A percentile compares a stretch with the other conserved stretches of the same genome.
Conservation (phyloP, 805 yeast genomes). For the Pichia exigua region DNA sequence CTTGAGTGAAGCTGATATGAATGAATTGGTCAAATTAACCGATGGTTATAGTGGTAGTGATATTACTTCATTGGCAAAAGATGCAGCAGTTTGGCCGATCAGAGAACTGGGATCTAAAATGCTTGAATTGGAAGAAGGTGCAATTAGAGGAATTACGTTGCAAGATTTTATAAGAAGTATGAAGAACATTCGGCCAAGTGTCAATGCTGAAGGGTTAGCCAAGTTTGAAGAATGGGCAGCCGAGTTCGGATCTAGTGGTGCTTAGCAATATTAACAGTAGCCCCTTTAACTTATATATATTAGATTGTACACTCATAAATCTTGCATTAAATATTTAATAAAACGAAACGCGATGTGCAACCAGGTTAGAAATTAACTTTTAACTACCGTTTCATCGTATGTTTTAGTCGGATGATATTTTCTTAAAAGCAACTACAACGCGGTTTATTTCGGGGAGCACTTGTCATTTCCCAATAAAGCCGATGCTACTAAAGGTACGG, state of each 20-base stretch:
- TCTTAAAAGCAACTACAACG: background rate
- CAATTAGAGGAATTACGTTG: conserved; percentile 67
- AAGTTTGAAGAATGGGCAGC: conserved; percentile 87
- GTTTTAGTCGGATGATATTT: background rate
- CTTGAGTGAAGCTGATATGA: conserved; percentile 54
- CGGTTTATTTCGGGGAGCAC: background rate
- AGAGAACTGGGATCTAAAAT: conserved; percentile 83
- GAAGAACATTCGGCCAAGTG: conserved; percentile 79
- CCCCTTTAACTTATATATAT: no score
- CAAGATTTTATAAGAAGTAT: conserved; percentile 71
- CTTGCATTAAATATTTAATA: no score
- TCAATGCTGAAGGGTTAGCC: conserved; percentile 68
- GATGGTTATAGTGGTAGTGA: conserved; percentile 79
- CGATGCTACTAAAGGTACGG: background rate
- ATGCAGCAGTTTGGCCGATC: conserved; percentile 97
- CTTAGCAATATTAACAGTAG: conserved; percentile 26
- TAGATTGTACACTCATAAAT: no score
- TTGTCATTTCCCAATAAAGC: background rate
- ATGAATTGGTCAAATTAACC: conserved; percentile 54
- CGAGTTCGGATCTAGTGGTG: conserved; percentile 83
- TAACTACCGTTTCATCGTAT: background rate
- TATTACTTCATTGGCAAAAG: conserved; percentile 87
- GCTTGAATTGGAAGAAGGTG: conserved; percentile 58
- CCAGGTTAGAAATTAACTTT: no score
- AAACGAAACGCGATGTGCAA: background rate